Conservation (phyloP, 106 monocot species). For the Phalaenopsis equestris region DNA sequence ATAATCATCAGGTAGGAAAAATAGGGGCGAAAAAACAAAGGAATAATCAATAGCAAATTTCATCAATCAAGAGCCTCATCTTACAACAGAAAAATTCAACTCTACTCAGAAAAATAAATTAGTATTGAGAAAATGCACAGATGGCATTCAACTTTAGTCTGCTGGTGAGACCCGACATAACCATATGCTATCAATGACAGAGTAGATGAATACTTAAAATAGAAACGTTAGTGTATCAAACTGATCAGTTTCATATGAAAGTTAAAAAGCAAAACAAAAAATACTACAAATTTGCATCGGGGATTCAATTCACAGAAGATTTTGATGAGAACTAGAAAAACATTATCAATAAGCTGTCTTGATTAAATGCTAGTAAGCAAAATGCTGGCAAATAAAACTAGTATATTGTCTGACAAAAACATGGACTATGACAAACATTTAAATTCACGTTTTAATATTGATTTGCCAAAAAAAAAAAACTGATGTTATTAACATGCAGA, state of each 20-base stretch:
- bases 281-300: neutral
- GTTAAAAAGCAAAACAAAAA: neutral
- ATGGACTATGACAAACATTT: neutral
- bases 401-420: neutral
- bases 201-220: neutral
- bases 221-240: neutral
- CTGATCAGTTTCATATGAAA: neutral
- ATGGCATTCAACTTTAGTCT: neutral
- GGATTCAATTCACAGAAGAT: neutral
- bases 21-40: neutral
- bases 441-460: neutral
- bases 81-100: neutral
- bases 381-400: neutral
- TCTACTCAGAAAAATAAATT: neutral
- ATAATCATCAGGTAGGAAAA: neutral
- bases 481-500: conserved; percentile 15
- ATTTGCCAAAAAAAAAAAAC: neutral
- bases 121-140: neutral
- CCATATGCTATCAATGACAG: neutral
- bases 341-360: neutral
- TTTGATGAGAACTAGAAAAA: neutral
- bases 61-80: neutral
- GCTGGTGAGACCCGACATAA: neutral
- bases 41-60: neutral
- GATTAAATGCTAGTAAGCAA: neutral